Evolutionary conservation across 2,329 filamentous ascomycete species (phyloP), one percentile per base, ranked within the genome.

Genomic region (Diaporthe capsici): DNA sequence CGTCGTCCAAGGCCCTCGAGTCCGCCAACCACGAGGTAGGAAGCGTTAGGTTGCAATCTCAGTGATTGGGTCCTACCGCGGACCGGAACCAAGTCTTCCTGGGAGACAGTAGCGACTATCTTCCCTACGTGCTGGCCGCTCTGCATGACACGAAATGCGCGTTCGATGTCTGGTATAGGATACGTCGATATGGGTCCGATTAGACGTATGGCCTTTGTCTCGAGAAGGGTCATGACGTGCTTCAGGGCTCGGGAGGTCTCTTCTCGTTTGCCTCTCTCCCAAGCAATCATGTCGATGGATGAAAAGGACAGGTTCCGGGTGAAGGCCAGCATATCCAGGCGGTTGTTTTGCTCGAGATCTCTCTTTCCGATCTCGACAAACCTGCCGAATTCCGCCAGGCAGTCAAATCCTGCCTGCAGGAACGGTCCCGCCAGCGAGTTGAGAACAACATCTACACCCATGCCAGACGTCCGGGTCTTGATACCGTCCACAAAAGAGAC

Each of bases 321-420:
- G 57, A 91, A 90, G 0, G 82, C 81, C 1, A 83, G 77, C 86
- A 90, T 87, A 2, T 84, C 83, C 8, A 90, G 78, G 7, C 79
- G 76, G 20, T 78, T 80, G 44, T 84, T 82, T 47, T 81, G 79
- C 6, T 77, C 57, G 39, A 84, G 80, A 70, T 84, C 82, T 15
- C 79, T 79, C 73, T 81, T 81, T 8, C 81, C 82, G 39, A 84
- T 80, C 76, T 84, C 83, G 1, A 84, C 68, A 65, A 84, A 82
- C 12, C 78, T 76, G 15, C 83, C 83, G 65, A 80, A 81, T n/a
- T 68, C 67, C 10, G 83, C 81, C n/a, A 85, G 72, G 72, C 81
- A 83, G 28, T 80, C 71, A 81, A 80, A 84, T 1, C 82, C 80
- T 2, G 79, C 78, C 7, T 76, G 78, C 0, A 84, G 74, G 2